Conservation (phyloP, 306 rosid genomes). For the Astragalus membranaceus region DNA sequence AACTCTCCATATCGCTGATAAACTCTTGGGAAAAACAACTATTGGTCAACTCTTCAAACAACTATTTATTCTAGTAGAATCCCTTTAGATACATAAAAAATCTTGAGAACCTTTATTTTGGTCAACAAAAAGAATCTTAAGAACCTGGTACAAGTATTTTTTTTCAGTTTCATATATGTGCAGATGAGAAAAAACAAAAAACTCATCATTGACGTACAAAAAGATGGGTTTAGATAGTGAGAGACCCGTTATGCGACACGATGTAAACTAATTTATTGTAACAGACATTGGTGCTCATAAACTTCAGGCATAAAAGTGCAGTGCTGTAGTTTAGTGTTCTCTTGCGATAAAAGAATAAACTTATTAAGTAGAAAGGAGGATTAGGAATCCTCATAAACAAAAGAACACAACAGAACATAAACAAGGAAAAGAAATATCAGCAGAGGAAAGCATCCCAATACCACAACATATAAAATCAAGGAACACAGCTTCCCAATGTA, state of each 20-base stretch:
- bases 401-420: not conserved
- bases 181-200: not conserved
- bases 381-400: not conserved
- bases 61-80: too few relatives aligned
- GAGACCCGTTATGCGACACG: not conserved
- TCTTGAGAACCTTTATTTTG: too few relatives aligned
- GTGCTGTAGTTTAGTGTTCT: not conserved
- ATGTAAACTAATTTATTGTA: not conserved
- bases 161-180: not conserved
- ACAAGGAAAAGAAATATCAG: not conserved
- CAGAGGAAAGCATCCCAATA: not conserved
- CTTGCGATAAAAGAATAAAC: not conserved
- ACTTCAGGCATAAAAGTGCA: not conserved
- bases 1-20: too few relatives aligned
- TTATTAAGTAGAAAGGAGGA: not conserved
- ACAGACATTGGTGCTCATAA: not conserved
- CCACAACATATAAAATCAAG: not conserved
- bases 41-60: too few relatives aligned
- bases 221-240: not conserved
- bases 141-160: too few relatives aligned
- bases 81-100: too few relatives aligned
- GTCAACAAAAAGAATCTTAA: too few relatives aligned
- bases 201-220: not conserved
- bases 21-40: too few relatives aligned
- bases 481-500: not conserved